Evolutionary conservation across 495 filamentous ascomycete genomes (phyloP), one percentile per base, ranked within the genome.

Genomic region (Rusavskia elegans): DNA sequence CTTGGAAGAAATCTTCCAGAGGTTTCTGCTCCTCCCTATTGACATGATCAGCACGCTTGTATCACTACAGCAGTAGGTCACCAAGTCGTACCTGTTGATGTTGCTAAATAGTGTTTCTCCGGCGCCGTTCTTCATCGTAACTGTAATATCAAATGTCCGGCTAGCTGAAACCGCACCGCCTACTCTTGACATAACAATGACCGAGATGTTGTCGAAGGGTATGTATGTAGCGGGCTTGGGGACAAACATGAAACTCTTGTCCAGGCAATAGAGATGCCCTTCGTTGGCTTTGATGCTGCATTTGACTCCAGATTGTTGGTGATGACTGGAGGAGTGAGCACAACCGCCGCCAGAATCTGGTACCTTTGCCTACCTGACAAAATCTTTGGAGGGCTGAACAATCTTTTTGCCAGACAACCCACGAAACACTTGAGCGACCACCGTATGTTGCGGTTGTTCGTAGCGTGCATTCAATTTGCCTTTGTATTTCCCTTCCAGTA

Each of bases 201-300:
- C 81, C 7, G 82, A 76, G 17, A 94, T 80, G 56, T 90, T 86
- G 54, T 97, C 93, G 63, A 95, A 85, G 39, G 87, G 82, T 36
- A 99, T 89, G 68, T 95, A 97, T 2, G 89, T 94, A 0, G 93
- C 89, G 0, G 93, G 93, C 66, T 99, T 99, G 2, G 93, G 93
- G 6, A 99, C 92, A 58, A 99, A 99, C 77, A 99, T 92, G 61
- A 99, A 90, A 9, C 89, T 92, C 70, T 95, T 95, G 66, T 99
- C 93, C 57, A 99, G 68, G 67, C 89, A 96, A 73, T 92, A 99
- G 29, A 99, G 69, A 59, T 93, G 89, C 49, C 93, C 93, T 66
- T 99, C 93, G 63, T 90, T 95, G 48, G 93, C 93, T 68, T 99
- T 99, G 73, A 97, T 93, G 13, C 92, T 95, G 71, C 93, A 99